Base-by-base conservation (phyloP, 805 yeast species). In the Candida awuae region DNA sequence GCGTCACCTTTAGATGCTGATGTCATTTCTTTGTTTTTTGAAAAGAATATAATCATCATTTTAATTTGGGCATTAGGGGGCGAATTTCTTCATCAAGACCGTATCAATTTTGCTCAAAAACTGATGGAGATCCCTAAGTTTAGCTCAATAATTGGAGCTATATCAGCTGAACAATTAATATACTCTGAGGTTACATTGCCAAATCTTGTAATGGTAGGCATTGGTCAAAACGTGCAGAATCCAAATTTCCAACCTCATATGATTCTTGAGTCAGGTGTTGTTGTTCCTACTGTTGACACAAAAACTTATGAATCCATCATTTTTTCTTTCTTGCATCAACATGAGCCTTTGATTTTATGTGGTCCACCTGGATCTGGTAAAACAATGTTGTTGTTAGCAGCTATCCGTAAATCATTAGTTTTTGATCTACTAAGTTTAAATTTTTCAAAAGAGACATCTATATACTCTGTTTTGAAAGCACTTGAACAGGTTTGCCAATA, bases 331-430 rank as follows among this genome's bases (percentile, higher is more conserved):
- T 51, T 88, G 27, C 64, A 66, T 25, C 73, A 73, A 32, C 79
- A 72, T 38, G 62, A 62, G 29, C 75, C 94, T 0, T 55, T 85
- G 14, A 65, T 90, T 20, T 65, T 90, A 17, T 86, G 95, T 59
- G 97, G 97, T 3, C 97, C 97, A 0, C 97, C 97, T 0, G 97
- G 97, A 4, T 82, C 96, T 0, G 97, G 97, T 42, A 90, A 90
- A 55, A 88, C 97, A 0, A 88, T 90, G 97, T 77, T 88, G 0
- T 60, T 90, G 15, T 68, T 84, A 47, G 75, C 80, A 34, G 78
- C 86, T 0, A 54, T 90, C 29, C 63, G 84, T 32, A 66, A 65
- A 38, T 68, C 81, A 0, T 69, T 78, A 0, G 66, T 70, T 13
- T 64, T 76, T 42, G 82, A 77, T 16, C 62, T 86, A 3, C 67